A percentile compares a stretch with the other conserved stretches of the same genome.
phyloP scores from a whole-genome alignment of 192 early-diverging fungal species.

The Entomortierella chlamydospora region DNA sequence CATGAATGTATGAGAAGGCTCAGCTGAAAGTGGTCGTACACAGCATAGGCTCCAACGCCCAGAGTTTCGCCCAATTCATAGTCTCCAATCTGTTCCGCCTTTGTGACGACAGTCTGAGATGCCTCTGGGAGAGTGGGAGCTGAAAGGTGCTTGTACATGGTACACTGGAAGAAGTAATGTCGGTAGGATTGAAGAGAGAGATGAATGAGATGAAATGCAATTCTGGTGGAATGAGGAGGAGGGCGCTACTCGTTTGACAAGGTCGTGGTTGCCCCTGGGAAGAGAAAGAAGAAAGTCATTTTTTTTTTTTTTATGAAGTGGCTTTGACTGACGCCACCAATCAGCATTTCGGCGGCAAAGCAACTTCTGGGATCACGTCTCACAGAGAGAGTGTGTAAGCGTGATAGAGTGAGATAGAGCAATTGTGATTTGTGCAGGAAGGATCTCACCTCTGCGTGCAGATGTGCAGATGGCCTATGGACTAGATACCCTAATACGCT shows the following conservation, averaged over 20 bases:
- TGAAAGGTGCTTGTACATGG: slow-evolving; percentile 49
- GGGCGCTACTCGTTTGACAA: no score
- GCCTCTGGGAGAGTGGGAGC: slow-evolving; percentile 46
- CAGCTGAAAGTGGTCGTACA: slow-evolving; percentile 30
- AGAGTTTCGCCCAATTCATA: slow-evolving; percentile 51
- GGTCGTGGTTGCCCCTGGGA: no score
- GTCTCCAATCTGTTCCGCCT: slow-evolving; percentile 44
- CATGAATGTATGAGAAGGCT: no score
- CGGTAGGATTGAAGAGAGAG: background rate
- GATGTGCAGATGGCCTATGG: no score
- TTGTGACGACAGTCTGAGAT: slow-evolving; percentile 38
- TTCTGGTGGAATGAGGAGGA: background rate
- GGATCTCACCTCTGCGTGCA: no score
- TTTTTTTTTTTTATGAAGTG: no score
- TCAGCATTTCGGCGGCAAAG: background rate
- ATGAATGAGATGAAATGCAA: background rate
- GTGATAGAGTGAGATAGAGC: no score
- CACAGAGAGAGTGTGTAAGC: no score
- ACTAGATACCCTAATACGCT: no score
- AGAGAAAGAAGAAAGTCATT: no score
- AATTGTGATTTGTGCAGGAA: no score
- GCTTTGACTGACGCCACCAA: background rate
- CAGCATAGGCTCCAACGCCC: slow-evolving; percentile 52
- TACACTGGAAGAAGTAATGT: background rate
- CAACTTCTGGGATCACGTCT: no score